Evolutionary conservation across 2,329 filamentous ascomycete genomes (phyloP).

Genomic region (Fusarium illudens): DNA sequence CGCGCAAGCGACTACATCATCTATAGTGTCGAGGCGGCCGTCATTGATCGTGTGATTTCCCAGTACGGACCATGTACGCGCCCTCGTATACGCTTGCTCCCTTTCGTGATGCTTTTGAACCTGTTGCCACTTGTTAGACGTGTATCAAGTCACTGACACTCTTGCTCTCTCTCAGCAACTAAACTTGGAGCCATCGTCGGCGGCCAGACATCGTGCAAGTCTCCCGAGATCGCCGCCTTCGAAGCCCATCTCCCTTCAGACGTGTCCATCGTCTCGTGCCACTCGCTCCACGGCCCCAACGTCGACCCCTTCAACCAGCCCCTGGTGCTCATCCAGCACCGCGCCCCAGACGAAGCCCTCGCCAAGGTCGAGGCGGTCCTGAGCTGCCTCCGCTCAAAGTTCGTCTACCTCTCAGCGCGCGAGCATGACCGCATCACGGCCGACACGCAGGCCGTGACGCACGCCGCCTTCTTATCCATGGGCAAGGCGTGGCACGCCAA

Average conservation of each 20-base stretch:
- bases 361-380: slow-evolving; percentile 82
- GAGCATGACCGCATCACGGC: slow-evolving; percentile 97
- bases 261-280: slow-evolving; percentile 93
- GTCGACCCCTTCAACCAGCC: slow-evolving; percentile 91
- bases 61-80: slow-evolving; percentile 87
- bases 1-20: slow-evolving; percentile 98
- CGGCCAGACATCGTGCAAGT: slow-evolving; percentile 98
- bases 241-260: slow-evolving; percentile 87
- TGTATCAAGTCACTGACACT: slow-evolving; percentile 12
- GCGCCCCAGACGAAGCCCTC: slow-evolving; percentile 79
- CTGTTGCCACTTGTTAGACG: too few relatives aligned
- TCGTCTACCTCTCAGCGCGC: slow-evolving; percentile 85
- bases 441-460: slow-evolving; percentile 97
- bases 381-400: slow-evolving; percentile 82
- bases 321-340: slow-evolving; percentile 92
- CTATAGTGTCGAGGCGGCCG: slow-evolving; percentile 95
- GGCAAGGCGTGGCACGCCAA: slow-evolving; percentile 97
- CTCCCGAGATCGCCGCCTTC: slow-evolving; percentile 93
- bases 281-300: slow-evolving; percentile 93
- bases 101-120: slow-evolving; percentile 21
- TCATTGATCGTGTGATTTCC: slow-evolving; percentile 86
- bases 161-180: slow-evolving; percentile 70
- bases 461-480: slow-evolving; percentile 97
- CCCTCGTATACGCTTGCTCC: slow-evolving; percentile 9
- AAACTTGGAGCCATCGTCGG: slow-evolving; percentile 96